Evolutionary conservation across 257 asterid species (phyloP).

Genomic region (Vinca minor): DNA sequence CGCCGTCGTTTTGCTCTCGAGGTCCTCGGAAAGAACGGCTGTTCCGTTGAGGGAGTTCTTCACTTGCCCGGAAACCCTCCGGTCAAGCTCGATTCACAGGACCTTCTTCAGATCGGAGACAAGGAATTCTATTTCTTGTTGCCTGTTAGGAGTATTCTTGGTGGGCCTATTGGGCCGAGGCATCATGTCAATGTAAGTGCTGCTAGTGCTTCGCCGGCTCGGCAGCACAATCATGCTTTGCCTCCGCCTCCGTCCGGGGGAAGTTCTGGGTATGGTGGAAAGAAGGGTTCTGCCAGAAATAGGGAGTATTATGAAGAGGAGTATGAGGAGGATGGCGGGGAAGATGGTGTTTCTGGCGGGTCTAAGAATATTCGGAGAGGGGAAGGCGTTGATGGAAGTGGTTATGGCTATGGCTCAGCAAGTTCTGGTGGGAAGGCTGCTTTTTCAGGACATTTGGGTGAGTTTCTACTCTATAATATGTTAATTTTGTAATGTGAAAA

Average conservation of each 20-base stretch:
- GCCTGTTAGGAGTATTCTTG: conserved; percentile 81
- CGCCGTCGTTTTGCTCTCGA: conserved; percentile 97
- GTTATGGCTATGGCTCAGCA: conserved; percentile 54
- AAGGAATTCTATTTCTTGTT: conserved; percentile 79
- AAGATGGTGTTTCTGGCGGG: conserved; percentile 34
- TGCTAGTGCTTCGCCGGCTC: conserved; percentile 22
- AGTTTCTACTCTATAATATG: conserved; percentile 16
- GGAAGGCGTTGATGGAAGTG: conserved; percentile 42
- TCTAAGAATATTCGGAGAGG: conserved; percentile 47
- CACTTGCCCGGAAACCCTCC: conserved; percentile 81
- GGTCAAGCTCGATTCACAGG: conserved; percentile 92
- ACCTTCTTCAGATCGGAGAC: conserved; percentile 86
- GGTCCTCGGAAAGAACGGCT: conserved; percentile 90
- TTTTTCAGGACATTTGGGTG: conserved; percentile 50
- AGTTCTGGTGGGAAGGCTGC: conserved; percentile 47
- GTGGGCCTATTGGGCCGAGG: conserved; percentile 75
- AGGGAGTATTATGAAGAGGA: conserved; percentile 66
- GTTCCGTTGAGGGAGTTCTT: conserved; percentile 88
- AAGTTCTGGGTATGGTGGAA: conserved; percentile 36
- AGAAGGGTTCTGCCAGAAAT: conserved; percentile 48
- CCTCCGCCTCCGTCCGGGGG: conserved; percentile 38
- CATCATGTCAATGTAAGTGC: conserved; percentile 35
- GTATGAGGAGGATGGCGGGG: conserved; percentile 46
- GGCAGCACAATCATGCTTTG: conserved; percentile 31
- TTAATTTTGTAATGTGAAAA: neutral